A percentile compares a stretch with the other conserved stretches of the same genome.
Evolutionary conservation across 1,284 basidiomycete genomes (phyloP).

Genomic region (Schizopora paradoxa): DNA sequence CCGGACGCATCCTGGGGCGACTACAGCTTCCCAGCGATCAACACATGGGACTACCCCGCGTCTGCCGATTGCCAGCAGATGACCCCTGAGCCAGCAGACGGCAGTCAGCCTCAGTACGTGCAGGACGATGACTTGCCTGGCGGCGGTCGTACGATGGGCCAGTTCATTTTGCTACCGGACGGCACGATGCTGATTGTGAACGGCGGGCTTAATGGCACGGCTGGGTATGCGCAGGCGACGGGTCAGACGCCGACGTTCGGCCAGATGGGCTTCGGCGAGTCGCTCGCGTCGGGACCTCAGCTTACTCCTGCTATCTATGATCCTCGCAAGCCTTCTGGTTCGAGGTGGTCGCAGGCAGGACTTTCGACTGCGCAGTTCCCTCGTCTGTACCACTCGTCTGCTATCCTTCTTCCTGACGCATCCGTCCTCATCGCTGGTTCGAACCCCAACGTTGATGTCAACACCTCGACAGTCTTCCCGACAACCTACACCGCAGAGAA

Average conservation of each 20-base stretch:
- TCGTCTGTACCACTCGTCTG: constrained; percentile 85
- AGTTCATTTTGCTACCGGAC: constrained; percentile 77
- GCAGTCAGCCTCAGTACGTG: constrained; percentile 45
- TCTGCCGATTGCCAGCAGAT: constrained; percentile 67
- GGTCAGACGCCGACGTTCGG: constrained; percentile 36
- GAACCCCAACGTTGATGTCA: constrained; percentile 89
- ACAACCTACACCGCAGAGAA: constrained; percentile 86
- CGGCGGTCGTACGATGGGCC: constrained; percentile 79
- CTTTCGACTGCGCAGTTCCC: constrained; percentile 57
- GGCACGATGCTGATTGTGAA: constrained; percentile 74
- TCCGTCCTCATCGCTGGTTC: constrained; percentile 87
- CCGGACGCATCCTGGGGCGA: constrained; percentile 67
- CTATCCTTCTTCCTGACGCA: constrained; percentile 84
- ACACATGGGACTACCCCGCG: constrained; percentile 62
- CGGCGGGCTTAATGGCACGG: constrained; percentile 74
- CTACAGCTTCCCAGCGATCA: constrained; percentile 60
- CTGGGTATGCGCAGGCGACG: constrained; percentile 59
- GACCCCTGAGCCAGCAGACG: constrained; percentile 72
- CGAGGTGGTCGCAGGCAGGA: constrained; percentile 69
- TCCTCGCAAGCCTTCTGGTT: constrained; percentile 56
- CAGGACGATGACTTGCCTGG: constrained; percentile 73
- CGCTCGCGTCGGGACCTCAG: constrained; percentile 61
- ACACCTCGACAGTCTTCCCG: constrained; percentile 62
- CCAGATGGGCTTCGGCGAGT: constrained; percentile 61
- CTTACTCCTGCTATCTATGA: constrained; percentile 74